Evolutionary conservation across 805 yeast species (phyloP), one percentile per base, ranked within the genome.

Genomic region (Yarrowia alimentaria): DNA sequence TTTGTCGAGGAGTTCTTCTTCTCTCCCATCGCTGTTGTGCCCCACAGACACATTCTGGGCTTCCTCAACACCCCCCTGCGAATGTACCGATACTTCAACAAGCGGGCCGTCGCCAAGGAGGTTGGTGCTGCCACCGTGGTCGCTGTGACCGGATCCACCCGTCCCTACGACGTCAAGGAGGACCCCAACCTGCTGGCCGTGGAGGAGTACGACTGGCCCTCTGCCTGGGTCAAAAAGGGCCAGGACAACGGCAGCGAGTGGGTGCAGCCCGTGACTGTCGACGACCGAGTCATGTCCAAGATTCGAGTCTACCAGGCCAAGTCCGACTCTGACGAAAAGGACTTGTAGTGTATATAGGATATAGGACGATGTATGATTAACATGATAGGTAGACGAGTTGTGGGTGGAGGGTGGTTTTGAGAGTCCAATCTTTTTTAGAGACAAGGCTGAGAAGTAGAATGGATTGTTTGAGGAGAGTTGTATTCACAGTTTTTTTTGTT

Each of bases 191-290:
- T 69, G 53, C 77, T 76, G 12, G 61, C 63, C 14, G 79, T 71
- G 32, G 96, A 89, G 64, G 96, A 90, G 62, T 60, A 65, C 5
- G 91, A 86, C 57, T 91, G 97, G 97, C 96, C 96, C 11, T 66
- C 26, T 51, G 75, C 76, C 53, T 91, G 97, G 96, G 84, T 86
- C 25, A 74, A 79, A 57, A 75, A 74, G 53, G 95, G 96, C n/a
- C 63, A 66, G 38, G 84, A 79, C 48, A 83, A 79, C 57, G 69
- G 77, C 31, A 83, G 95, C 56, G 97, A 91, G 64, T 91, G 99
- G 99, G 80, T 83, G 51, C 80, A 80, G 61, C 90, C 83, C 20
- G 69, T 90, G 38, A 70, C 63, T 6, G 78, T 78, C 21, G 98
- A 91, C 62, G 79, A 77, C 7, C 71, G 95, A 54, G 78, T 91